Base-by-base conservation (phyloP, 2,329 filamentous ascomycete genomes). In the Byssoonygena ceratinophila region DNA sequence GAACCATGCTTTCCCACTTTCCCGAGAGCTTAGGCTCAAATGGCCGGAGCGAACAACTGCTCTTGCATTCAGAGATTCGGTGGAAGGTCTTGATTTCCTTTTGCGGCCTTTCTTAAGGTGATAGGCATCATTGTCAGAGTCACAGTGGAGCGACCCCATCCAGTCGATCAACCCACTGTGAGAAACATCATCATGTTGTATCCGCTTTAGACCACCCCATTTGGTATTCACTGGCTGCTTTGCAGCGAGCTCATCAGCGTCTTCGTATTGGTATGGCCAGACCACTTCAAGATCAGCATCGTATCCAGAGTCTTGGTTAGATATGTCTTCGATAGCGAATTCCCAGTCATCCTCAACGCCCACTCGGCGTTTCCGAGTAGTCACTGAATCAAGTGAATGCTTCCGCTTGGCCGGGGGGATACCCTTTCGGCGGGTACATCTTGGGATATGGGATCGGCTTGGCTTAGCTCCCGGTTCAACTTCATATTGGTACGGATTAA, bases 211-310 rank as follows among this genome's bases (percentile, higher is more conserved):
- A 53, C 57, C 55, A n/a, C 54, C 22, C 41, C 27, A 11, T 52
- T 29, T 58, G 51, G 53, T 57, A 29, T 40, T 40, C 11, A 18
- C n/a, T 4, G 14, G n/a, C 53, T 32, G 45, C 16, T 36, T 40
- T 34, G 16, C 23, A 43, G 34, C 14, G 8, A 54, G 51, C 12
- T 61, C 61, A 11, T 62, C 60, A 11, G 57, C 51, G 45, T 64
- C 63, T 40, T 64, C 63, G 40, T 63, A 64, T 41, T 60, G 55
- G 51, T 72, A 72, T 14, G 71, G 71, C 18, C 58, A 61, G 18
- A 72, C 58, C 2, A 67, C 59, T 51, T 67, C 61, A 11, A 61
- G 55, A 48, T 64, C 58, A 4, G 57, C 60, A 51, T 64, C 58
- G 27, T 67, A 67, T 7, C 62, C 61, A 51, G 62, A 58, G 45